phyloP scores from a whole-genome alignment of 257 asterid species.

The Echites panduratus region DNA sequence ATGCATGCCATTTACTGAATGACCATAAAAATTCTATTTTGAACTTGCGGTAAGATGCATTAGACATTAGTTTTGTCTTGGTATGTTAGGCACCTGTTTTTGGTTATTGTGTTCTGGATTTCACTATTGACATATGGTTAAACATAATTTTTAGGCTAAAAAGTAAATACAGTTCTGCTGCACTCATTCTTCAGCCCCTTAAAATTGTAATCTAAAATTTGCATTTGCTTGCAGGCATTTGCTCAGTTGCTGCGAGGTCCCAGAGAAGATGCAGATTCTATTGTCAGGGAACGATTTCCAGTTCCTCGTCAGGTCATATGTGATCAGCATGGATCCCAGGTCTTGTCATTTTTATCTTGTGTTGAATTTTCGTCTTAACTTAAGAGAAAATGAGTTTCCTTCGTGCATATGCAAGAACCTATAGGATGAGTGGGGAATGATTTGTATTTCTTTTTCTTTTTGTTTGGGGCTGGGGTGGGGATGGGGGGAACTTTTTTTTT shows the following conservation, averaged over 20 bases:
- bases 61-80: not conserved
- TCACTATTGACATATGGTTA: not conserved
- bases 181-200: not conserved
- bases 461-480: too few species aligned
- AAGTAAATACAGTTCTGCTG: not conserved
- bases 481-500: too few species aligned
- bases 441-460: too few species aligned
- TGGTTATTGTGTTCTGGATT: not conserved
- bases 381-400: not conserved
- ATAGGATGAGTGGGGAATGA: not conserved
- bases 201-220: slow-evolving; percentile 14
- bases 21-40: not conserved
- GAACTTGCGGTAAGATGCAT: not conserved
- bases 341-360: slow-evolving; percentile 13
- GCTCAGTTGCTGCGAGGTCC: slow-evolving; percentile 83
- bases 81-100: not conserved
- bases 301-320: slow-evolving; percentile 93
- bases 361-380: not conserved
- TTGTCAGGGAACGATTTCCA: slow-evolving; percentile 78
- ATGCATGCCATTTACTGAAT: not conserved
- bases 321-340: slow-evolving; percentile 99
- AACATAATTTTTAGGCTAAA: not conserved
- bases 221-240: slow-evolving; percentile 55
- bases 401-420: not conserved
- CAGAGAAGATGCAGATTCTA: slow-evolving; percentile 63